phyloP scores from a whole-genome alignment of 805 yeast species.

The Candida dajiaensis region DNA sequence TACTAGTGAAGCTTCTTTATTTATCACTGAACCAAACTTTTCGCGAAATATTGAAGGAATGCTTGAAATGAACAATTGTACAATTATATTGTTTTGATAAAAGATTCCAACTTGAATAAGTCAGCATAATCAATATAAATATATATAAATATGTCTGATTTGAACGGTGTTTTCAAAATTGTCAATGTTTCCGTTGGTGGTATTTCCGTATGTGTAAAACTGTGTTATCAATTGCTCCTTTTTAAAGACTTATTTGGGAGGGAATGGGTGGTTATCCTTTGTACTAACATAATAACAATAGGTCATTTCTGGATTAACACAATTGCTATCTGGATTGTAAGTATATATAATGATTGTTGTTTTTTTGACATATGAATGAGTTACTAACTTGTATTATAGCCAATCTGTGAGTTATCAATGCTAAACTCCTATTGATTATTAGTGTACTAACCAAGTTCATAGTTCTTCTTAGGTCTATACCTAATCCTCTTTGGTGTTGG shows the following conservation, averaged over 20 bases:
- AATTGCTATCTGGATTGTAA: constrained; percentile 33
- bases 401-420: neutral
- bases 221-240: neutral
- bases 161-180: constrained; percentile 26
- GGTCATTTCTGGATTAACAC: constrained; percentile 21
- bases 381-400: constrained; percentile 15
- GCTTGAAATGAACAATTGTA: too few relatives aligned
- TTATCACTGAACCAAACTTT: too few relatives aligned
- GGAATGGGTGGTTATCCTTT: too few relatives aligned
- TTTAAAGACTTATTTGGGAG: neutral
- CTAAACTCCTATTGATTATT: neutral
- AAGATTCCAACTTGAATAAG: too few relatives aligned
- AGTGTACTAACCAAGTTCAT: neutral
- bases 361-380: neutral
- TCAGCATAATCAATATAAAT: too few relatives aligned
- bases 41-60: neutral
- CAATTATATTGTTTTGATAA: too few relatives aligned
- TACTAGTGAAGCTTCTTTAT: too few relatives aligned
- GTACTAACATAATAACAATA: constrained; percentile 1
- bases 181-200: constrained; percentile 53
- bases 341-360: constrained; percentile 14
- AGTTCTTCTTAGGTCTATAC: constrained; percentile 53
- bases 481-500: constrained; percentile 48
- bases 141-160: constrained; percentile 17
- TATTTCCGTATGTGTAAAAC: constrained; percentile 37